Evolutionary conservation across 2,329 filamentous ascomycete genomes (phyloP).

Genomic region (Periconia digitata): DNA sequence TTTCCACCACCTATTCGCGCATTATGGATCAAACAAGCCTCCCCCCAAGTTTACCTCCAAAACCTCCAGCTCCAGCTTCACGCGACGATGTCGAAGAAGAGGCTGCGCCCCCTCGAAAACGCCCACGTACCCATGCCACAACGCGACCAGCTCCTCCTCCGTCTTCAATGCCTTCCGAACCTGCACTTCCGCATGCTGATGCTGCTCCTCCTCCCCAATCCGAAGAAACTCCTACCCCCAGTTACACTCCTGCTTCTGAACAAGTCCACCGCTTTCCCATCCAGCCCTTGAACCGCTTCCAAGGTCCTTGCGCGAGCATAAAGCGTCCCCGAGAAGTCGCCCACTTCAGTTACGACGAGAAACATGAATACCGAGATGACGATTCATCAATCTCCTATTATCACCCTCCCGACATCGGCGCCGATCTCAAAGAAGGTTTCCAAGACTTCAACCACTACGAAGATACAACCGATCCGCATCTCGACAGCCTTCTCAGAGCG

Average conservation of each 20-base stretch:
- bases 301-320: constrained; percentile 36
- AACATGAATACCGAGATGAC: constrained; percentile 74
- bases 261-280: constrained; percentile 28
- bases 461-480: constrained; percentile 79
- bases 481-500: constrained; percentile 78
- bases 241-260: too few species aligned
- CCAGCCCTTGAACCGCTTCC: constrained; percentile 36
- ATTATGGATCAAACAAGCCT: not conserved
- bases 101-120: constrained; percentile 29
- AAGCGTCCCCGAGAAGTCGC: constrained; percentile 72
- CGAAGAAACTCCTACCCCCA: too few species aligned
- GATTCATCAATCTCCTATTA: constrained; percentile 85
- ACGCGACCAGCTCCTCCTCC: constrained; percentile 16
- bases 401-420: constrained; percentile 71
- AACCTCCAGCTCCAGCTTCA: constrained; percentile 5
- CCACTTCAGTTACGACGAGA: constrained; percentile 88
- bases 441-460: constrained; percentile 82
- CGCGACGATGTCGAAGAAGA: constrained; percentile 12
- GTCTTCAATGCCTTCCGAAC: not conserved
- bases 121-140: constrained; percentile 39
- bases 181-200: not conserved
- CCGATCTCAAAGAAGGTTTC: constrained; percentile 78
- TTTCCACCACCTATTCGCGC: not conserved
- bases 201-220: not conserved
- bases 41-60: constrained; percentile 7